Percentiles rank a stretch among this genome's conserved stretches.
These are phyloP conservation scores for Clarkia xantiana DNA, from an alignment of 345 rosid species.

Conservation along the genomic window DNA sequence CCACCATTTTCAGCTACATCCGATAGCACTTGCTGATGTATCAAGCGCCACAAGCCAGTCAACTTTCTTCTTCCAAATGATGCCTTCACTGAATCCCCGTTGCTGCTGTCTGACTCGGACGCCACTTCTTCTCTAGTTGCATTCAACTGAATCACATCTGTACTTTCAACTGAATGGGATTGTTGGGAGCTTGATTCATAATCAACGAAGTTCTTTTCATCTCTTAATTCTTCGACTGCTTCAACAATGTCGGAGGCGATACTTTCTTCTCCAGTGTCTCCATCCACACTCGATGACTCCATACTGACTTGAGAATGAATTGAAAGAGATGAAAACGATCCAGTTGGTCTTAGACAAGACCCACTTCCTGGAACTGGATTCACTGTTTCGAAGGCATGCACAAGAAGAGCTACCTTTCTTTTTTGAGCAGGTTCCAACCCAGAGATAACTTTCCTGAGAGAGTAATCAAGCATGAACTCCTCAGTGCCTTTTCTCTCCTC, in stretches of 20 bases:
- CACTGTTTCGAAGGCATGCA: slow-evolving; percentile 90
- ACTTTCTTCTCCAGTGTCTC: slow-evolving; percentile 1
- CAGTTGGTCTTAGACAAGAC: slow-evolving; percentile 10
- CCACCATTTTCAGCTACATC: slow-evolving; percentile 31
- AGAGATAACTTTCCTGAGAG: slow-evolving; percentile 61
- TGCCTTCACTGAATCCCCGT: slow-evolving; percentile 10
- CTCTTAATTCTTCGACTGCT: slow-evolving; percentile 9
- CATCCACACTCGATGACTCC: slow-evolving; percentile 8
- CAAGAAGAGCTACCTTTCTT: slow-evolving; percentile 75
- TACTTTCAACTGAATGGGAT: background rate
- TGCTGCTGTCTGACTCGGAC: background rate
- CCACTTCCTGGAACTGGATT: slow-evolving; percentile 31
- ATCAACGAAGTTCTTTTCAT: slow-evolving; percentile 7
- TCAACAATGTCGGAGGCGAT: slow-evolving; percentile 5
- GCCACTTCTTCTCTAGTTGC: background rate
- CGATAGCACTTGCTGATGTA: slow-evolving; percentile 65
- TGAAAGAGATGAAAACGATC: too few species aligned
- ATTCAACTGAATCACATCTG: background rate
- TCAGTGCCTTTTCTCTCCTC: slow-evolving; percentile 57
- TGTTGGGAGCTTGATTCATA: background rate
- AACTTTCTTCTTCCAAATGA: slow-evolving; percentile 36
- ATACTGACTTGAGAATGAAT: too few species aligned
- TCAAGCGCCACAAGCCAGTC: slow-evolving; percentile 48
- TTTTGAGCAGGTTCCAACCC: slow-evolving; percentile 60
- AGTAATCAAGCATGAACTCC: slow-evolving; percentile 94